Evolutionary conservation across 441 rosid species (phyloP).

Genomic region (Codiaeum variegatum): DNA sequence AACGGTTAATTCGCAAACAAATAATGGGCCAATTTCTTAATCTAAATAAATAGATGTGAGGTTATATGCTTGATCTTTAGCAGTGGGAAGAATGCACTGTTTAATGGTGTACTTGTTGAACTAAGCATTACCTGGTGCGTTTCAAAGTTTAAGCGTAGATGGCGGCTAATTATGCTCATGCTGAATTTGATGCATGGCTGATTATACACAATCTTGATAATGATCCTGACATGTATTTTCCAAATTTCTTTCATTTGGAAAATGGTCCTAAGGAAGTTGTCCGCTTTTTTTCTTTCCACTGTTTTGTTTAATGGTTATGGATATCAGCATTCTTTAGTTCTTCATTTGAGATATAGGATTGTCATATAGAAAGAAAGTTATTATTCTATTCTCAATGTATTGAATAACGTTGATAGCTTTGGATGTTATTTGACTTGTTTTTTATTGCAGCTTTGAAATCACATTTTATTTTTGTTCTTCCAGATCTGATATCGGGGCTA

Average conservation of each 20-base stretch:
- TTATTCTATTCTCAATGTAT: not conserved
- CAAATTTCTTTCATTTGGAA: not conserved
- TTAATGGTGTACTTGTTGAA: not conserved
- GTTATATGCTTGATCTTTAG: not conserved
- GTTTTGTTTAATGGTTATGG: slow-evolving; percentile 1
- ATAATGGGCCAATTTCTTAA: not conserved
- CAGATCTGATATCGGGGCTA: slow-evolving; percentile 29
- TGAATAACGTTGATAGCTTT: not conserved
- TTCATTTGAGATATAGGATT: not conserved
- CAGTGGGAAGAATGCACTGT: not conserved
- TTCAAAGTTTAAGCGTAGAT: not conserved
- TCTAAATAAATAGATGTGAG: not conserved
- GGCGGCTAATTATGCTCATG: not conserved
- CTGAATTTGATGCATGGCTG: too few species aligned
- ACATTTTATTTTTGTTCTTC: slow-evolving; percentile 19
- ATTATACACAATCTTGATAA: not conserved
- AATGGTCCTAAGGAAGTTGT: not conserved
- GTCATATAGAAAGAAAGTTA: not conserved
- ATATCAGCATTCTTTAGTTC: slow-evolving; percentile 1
- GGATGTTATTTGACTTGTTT: slow-evolving; percentile 10
- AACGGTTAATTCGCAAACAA: too few species aligned
- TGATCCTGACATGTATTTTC: not conserved
- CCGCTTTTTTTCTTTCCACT: not conserved
- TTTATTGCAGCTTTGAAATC: slow-evolving; percentile 6
- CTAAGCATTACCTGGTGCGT: not conserved